Evolutionary conservation across 176 grass and related monocot species (phyloP), one percentile per base, ranked within the genome.

Genomic region (Aegilops sharonensis): DNA sequence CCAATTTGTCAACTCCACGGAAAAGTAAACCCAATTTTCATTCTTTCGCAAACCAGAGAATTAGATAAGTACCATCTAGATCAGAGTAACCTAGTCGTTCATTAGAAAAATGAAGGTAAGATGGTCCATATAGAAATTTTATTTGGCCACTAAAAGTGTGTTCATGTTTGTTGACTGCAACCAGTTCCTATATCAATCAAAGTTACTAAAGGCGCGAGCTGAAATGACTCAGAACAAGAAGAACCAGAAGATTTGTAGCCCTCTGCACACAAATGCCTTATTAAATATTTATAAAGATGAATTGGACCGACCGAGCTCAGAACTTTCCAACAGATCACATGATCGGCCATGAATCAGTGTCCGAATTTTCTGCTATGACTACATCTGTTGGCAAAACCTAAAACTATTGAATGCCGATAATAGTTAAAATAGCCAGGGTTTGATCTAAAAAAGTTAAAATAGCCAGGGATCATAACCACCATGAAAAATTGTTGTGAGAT

Each of bases 101-200:
- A 72, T 54, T 72, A 42, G 10, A 81, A 81, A 32, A 29, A 40
- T 74, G 23, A 73, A 73, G 52, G 35, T 59, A 42, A 73, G 34
- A 82, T 57, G 30, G 25, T 37, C 68, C 68, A 72, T 15, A 72
- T 32, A 73, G 59, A 57, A 83, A 64, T 64, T 82, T 69, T 52
- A 56, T 59, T 72, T 23, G 13, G 68, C 70, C 5, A 1, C 56
- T 43, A 15, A 60, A 45, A 62, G 54, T 31, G 23, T 61, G 54
- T 74, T 45, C 48, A 60, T 37, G 13, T 71, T 36, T 35, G 13
- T 71, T 45, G 35, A 14, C n/a, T 43, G 35, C 23, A 29, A 56
- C 63, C 6, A 9, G 62, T 30, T 47, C 39, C 78, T 27, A 25
- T 45, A 45, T 45, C 43, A 45, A 45, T 30, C 39, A 47, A 65